These are phyloP conservation scores for Penicillium manginii DNA, from an alignment of 495 filamentous ascomycete species.

Conservation along the genomic window DNA sequence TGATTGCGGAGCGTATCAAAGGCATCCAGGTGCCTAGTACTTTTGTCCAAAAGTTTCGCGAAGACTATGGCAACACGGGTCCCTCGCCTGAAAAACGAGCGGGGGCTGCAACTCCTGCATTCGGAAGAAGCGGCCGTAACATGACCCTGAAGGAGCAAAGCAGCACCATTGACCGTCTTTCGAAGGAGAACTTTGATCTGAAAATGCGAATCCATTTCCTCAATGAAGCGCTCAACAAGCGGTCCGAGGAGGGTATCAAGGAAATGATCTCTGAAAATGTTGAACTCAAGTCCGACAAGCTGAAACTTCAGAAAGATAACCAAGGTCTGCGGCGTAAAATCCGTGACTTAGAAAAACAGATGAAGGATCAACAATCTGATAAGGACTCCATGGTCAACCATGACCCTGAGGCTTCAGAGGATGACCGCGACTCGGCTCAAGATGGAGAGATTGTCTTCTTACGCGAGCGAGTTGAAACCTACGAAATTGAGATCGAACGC, in stretches of 20 bases:
- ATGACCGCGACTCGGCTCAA: conserved; percentile 54
- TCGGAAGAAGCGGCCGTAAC: conserved; percentile 69
- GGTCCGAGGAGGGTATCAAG: conserved; percentile 94
- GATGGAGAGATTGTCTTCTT: conserved; percentile 86
- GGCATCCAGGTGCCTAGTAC: conserved; percentile 90
- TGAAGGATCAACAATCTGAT: conserved; percentile 66
- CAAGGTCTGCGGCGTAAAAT: conserved; percentile 76
- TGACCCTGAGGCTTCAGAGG: conserved; percentile 65
- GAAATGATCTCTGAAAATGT: conserved; percentile 98
- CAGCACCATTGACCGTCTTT: conserved; percentile 90
- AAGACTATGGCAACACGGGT: conserved; percentile 57
- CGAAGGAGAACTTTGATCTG: conserved; percentile 93
- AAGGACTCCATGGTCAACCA: conserved; percentile 62
- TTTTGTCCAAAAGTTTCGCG: conserved; percentile 80
- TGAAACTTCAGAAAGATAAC: conserved; percentile 86
- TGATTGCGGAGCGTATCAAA: conserved; percentile 82
- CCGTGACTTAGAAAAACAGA: conserved; percentile 81
- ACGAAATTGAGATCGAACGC: conserved; percentile 80
- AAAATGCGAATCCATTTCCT: conserved; percentile 98
- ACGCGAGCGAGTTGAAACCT: conserved; percentile 80
- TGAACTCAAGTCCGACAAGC: conserved; percentile 86
- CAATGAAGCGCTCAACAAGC: conserved; percentile 87
- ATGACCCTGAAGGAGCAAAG: conserved; percentile 97
- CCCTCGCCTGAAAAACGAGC: conserved; percentile 58
- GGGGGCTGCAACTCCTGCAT: conserved; percentile 53